phyloP scores from a whole-genome alignment of 495 filamentous ascomycete genomes.

The Thozetella sp. region DNA sequence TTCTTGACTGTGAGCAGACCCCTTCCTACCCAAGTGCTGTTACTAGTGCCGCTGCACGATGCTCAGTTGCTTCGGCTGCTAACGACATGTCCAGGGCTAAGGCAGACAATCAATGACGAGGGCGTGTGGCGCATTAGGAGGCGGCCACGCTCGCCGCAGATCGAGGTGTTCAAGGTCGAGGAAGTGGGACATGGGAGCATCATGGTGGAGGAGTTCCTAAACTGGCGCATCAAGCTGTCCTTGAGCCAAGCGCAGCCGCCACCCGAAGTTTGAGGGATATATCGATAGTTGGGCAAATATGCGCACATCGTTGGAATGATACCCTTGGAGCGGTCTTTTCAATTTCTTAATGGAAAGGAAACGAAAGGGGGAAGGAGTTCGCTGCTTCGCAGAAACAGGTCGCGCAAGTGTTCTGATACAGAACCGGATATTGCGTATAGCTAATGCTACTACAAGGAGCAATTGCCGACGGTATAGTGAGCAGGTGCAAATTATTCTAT shows the following conservation, averaged over 20 bases:
- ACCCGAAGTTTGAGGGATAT: neutral
- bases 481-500: conserved; percentile 1
- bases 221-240: conserved; percentile 65
- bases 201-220: conserved; percentile 72
- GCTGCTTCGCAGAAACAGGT: too few relatives aligned
- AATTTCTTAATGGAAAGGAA: too few relatives aligned
- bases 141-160: conserved; percentile 48
- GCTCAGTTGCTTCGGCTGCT: neutral
- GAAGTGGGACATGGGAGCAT: conserved; percentile 76
- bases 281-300: neutral
- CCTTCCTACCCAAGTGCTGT: neutral
- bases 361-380: too few relatives aligned
- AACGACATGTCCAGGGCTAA: conserved; percentile 54
- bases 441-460: too few relatives aligned
- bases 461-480: too few relatives aligned
- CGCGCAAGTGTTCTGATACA: too few relatives aligned
- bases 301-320: neutral
- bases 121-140: conserved; percentile 85
- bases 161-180: conserved; percentile 74
- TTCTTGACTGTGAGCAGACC: conserved; percentile 68
- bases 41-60: neutral
- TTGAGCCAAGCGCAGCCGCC: conserved; percentile 13
- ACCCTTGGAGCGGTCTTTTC: too few relatives aligned
- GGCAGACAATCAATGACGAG: conserved; percentile 63
- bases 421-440: too few relatives aligned